Evolutionary conservation across 208 protist genomes (phyloP), one percentile per base, ranked within the genome.

Genomic region (Novymonas esmeraldas): DNA sequence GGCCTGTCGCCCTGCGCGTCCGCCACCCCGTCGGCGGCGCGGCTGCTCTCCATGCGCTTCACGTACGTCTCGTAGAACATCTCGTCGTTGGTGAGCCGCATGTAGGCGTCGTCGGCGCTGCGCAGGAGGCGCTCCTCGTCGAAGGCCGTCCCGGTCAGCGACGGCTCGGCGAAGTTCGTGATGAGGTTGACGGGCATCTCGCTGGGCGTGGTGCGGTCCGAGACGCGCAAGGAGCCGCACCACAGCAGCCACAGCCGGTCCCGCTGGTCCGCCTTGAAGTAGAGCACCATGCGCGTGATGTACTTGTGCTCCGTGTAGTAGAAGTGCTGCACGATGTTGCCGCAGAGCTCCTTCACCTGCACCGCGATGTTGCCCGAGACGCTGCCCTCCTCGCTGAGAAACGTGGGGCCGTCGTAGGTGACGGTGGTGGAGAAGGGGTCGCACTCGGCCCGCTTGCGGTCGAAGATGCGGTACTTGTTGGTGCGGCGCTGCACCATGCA

Each of bases 291-390:
- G 39, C 91, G 84, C 3, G 91, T 95, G 70, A 96, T 95, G 62
- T 86, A 88, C 69, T 96, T 96, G 83, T 96, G 89, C 71, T 96
- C 88, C 7, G 87, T 92, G 73, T 89, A 89, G 77, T 92, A 92
- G 70, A 96, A 96, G 73, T 96, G 91, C 57, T 84, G 77, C 18
- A 93, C 85, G 56, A 96, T 93, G 63, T 88, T 64, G 52, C 81
- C 76, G 60, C 91, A 96, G 24, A 96, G 71, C 49, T 78, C 64
- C 71, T 96, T 96, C 55, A 93, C 77, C 24, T 91, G 48, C 13
- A 85, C 57, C 14, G 89, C 80, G 24, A 91, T 78, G 55, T 93
- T 88, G n/a, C 81, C 85, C 4, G 87, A 92, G 24, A 91, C 82
- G 22, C 73, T 84, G 29, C 80, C 81, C 54, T 94, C 89, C 10